Percentiles rank a stretch among this genome's conserved stretches.
Conservation (phyloP, 2,329 filamentous ascomycete genomes). For the Rhinocladiella mackenziei region DNA sequence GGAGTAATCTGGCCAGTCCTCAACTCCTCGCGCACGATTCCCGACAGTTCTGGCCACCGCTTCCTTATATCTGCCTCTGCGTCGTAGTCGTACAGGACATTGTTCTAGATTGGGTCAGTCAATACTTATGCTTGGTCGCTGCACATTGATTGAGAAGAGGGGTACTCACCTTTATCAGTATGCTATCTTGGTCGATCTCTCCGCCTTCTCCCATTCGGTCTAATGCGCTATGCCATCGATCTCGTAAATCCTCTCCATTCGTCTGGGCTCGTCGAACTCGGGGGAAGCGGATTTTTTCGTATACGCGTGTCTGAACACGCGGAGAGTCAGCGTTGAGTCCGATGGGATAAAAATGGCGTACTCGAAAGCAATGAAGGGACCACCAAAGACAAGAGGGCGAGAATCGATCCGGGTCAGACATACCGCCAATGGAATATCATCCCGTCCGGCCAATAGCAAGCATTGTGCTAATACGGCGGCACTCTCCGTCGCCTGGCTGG, state of each 20-base stretch:
- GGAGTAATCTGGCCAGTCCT: conserved; percentile 38
- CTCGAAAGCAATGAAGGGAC: neutral
- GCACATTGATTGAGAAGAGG: neutral
- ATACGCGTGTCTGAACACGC: conserved; percentile 38
- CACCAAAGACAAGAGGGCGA: neutral
- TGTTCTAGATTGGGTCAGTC: conserved; percentile 35
- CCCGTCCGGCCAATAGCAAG: conserved; percentile 19
- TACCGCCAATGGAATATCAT: conserved; percentile 22
- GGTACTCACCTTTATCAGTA: conserved; percentile 42
- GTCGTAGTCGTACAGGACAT: conserved; percentile 48
- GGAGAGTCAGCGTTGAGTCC: neutral
- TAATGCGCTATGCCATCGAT: conserved; percentile 51
- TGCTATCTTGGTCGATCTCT: conserved; percentile 45
- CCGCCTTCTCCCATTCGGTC: conserved; percentile 46
- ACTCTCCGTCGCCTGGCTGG: conserved; percentile 43
- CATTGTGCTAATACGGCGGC: conserved; percentile 37
- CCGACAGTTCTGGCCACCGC: conserved; percentile 43
- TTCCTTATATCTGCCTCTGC: conserved; percentile 44
- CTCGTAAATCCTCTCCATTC: conserved; percentile 46
- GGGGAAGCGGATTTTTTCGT: conserved; percentile 28
- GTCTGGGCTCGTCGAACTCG: conserved; percentile 48
- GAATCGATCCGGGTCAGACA: too few relatives aligned
- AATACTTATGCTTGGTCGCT: neutral
- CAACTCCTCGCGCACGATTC: conserved; percentile 37
- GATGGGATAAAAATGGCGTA: neutral